Percentiles rank a stretch among this genome's conserved stretches.
Conservation (phyloP, 345 rosid genomes). For the Pugionium cornutum region DNA sequence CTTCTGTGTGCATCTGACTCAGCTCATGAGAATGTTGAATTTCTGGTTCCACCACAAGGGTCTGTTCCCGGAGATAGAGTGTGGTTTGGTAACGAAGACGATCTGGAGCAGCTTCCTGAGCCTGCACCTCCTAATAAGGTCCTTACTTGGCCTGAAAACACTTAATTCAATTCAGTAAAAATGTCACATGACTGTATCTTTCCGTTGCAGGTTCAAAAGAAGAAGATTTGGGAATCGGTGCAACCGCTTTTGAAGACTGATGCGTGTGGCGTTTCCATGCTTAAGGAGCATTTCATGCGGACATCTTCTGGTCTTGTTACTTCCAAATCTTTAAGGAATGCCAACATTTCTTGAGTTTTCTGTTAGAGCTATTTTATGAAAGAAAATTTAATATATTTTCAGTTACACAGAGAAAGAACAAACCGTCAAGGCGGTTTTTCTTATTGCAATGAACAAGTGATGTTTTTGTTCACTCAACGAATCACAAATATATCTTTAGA, state of each 20-base stretch:
- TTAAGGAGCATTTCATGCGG: conserved; percentile 62
- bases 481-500: conserved; percentile 17
- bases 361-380: too few relatives aligned
- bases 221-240: conserved; percentile 84
- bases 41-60: conserved; percentile 69
- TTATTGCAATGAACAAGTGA: conserved; percentile 34
- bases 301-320: conserved; percentile 68
- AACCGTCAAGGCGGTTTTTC: not conserved
- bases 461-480: conserved; percentile 20
- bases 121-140: conserved; percentile 85
- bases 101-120: conserved; percentile 52
- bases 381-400: not conserved
- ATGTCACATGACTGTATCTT: not conserved
- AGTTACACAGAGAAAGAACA: conserved; percentile 21
- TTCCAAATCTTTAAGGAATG: conserved; percentile 58
- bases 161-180: not conserved
- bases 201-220: conserved; percentile 72
- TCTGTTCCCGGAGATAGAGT: conserved; percentile 79
- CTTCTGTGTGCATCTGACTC: conserved; percentile 84
- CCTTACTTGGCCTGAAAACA: not conserved
- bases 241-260: conserved; percentile 87
- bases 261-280: conserved; percentile 56
- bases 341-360: conserved; percentile 60
- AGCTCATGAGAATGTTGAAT: conserved; percentile 78
- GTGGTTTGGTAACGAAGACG: conserved; percentile 75